Evolutionary conservation across 2,329 filamentous ascomycete species (phyloP), one percentile per base, ranked within the genome.

Genomic region (Thermothelomyces thermophilus): DNA sequence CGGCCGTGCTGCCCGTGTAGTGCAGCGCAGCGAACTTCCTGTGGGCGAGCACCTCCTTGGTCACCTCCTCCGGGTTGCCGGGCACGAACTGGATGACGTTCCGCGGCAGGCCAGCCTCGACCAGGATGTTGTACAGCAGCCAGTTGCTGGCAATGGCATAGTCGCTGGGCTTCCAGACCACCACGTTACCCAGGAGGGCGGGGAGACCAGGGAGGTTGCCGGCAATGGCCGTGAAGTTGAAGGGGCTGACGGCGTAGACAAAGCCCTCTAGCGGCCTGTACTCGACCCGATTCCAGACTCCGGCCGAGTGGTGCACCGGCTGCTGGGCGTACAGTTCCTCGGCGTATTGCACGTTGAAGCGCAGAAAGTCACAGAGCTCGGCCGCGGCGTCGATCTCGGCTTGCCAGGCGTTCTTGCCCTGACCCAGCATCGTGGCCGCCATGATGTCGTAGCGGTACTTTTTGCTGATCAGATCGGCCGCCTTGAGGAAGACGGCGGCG

Each of bases 381-480:
- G 91, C 91, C 16, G 91, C 91, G 34, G 90, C 80, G 68, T 97
- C 91, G 57, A 97, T 97, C 76, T 98, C 91, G n/a, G 93, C 91
- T 71, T 98, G 91, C 90, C 90, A 97, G 41, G 88, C 89, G 68
- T 96, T 97, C 80, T 97, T 97, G 63, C 93, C 91, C 71, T 98
- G 91, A 54, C 91, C 93, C 28, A 95, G 75, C 82, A 97, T 95
- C 13, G 93, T 96, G 39, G 89, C 82, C 7, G 93, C 91, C 87
- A 97, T 95, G 61, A 98, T 81, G 50, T 96, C 89, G 70, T 95
- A 96, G 65, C 93, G 82, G 72, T 98, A 97, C 73, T 97, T 97
- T 57, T 80, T 86, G 48, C 86, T 76, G 59, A 98, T 82, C 55
- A 98, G 75, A 66, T 97, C 90, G 30, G 91, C 91, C 3, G 93